phyloP scores from a whole-genome alignment of 108 stramenopile genomes.

The Skeletonema tropicum region DNA sequence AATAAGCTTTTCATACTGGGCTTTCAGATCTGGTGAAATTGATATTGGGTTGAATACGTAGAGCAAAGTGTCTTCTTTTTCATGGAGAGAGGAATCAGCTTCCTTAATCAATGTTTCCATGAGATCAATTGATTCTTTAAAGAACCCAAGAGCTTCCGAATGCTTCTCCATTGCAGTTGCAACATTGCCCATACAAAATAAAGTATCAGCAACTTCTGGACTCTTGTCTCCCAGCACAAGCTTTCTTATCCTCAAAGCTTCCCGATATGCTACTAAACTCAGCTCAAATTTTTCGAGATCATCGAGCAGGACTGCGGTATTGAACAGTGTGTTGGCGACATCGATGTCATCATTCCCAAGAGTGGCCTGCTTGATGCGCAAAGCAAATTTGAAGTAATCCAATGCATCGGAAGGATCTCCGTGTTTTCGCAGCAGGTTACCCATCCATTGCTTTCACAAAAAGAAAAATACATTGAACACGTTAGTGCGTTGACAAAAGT shows the following conservation, averaged over 20 bases:
- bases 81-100: constrained; percentile 21
- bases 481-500: not conserved
- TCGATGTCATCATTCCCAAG: constrained; percentile 51
- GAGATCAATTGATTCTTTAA: constrained; percentile 43
- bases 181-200: constrained; percentile 58
- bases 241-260: constrained; percentile 49
- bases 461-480: not conserved
- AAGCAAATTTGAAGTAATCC: constrained; percentile 55
- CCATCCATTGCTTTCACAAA: constrained; percentile 46
- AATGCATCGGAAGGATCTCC: constrained; percentile 51
- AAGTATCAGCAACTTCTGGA: constrained; percentile 53
- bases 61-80: constrained; percentile 37
- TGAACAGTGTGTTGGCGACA: constrained; percentile 57
- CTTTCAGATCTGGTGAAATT: constrained; percentile 9
- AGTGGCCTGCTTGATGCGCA: constrained; percentile 48
- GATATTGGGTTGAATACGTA: constrained; percentile 37
- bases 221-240: constrained; percentile 37
- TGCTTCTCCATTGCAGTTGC: constrained; percentile 47
- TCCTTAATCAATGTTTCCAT: constrained; percentile 27
- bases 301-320: constrained; percentile 55
- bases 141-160: constrained; percentile 44
- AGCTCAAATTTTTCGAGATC: constrained; percentile 55
- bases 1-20: constrained; percentile 42
- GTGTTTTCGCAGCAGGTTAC: constrained; percentile 51
- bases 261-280: constrained; percentile 53